Evolutionary conservation across 2,329 filamentous ascomycete species (phyloP).

Genomic region (Cladosporium phlei): DNA sequence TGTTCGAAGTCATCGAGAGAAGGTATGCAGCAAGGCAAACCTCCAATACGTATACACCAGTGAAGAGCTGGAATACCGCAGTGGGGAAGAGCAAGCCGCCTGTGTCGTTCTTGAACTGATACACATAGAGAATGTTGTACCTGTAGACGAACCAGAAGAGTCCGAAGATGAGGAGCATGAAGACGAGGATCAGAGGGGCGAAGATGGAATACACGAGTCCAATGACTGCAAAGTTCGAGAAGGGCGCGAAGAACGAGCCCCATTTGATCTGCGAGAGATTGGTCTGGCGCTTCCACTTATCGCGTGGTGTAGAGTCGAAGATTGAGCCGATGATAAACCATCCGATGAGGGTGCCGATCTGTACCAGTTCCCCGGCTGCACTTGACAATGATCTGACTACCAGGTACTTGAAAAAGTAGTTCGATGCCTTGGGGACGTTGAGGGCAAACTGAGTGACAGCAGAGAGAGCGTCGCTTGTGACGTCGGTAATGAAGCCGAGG

Average conservation of each 20-base stretch:
- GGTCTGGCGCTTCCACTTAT: slow-evolving; percentile 84
- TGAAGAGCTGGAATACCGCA: slow-evolving; percentile 93
- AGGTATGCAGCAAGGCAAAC: slow-evolving; percentile 85
- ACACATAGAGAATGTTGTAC: slow-evolving; percentile 96
- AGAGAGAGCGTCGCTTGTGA: slow-evolving; percentile 61
- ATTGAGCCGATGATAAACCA: slow-evolving; percentile 81
- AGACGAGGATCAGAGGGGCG: slow-evolving; percentile 83
- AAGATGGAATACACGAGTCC: slow-evolving; percentile 80
- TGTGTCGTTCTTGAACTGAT: slow-evolving; percentile 81
- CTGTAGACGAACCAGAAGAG: slow-evolving; percentile 91
- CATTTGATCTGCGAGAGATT: slow-evolving; percentile 72
- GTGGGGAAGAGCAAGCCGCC: slow-evolving; percentile 87
- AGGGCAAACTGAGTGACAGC: slow-evolving; percentile 68
- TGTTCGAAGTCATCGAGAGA: slow-evolving; percentile 61
- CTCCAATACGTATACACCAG: slow-evolving; percentile 92
- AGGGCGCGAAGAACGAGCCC: slow-evolving; percentile 92
- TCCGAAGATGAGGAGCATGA: slow-evolving; percentile 87
- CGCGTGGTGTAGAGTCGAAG: slow-evolving; percentile 72
- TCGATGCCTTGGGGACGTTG: slow-evolving; percentile 79
- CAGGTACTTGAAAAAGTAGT: slow-evolving; percentile 99
- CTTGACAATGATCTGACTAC: slow-evolving; percentile 88
- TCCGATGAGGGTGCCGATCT: slow-evolving; percentile 70
- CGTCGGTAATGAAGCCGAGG: slow-evolving; percentile 58
- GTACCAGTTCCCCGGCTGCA: slow-evolving; percentile 81
- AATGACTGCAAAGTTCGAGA: slow-evolving; percentile 94